Evolutionary conservation across 352 stramenopile genomes (phyloP), one percentile per base, ranked within the genome.

Genomic region (Phytophthora podocarpi): DNA sequence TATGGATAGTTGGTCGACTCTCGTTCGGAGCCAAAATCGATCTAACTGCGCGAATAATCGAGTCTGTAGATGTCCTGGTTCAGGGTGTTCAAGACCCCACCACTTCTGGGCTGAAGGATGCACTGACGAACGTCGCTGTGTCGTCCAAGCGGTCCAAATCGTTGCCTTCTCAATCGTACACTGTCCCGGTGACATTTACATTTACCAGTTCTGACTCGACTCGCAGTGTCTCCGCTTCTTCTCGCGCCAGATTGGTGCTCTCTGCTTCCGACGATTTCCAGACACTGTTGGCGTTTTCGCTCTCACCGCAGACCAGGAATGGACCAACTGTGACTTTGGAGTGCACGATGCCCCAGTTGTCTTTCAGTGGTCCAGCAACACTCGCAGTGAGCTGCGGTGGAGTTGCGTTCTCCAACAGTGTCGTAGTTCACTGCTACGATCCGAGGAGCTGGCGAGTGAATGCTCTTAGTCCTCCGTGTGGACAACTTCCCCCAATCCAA

Each of bases 341-440:
- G 41, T 89, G 82, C 16, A 54, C 57, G 1, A 89, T 91, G 76
- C 78, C 82, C 6, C 40, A 72, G 2, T 49, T 91, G 0, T 32
- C 76, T 1, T 89, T 91, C 51, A 86, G 70, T 43, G 82, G 80
- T 0, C 59, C 74, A 7, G 78, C 78, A 11, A 70, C 82, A 2
- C 51, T 92, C 5, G 70, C 62, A 3, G 53, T 92, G 5, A 59
- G 47, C 8, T 69, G 87, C 30, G 77, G 72, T 21, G 77, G 75
- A 5, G 64, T 88, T 6, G 56, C 65, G 4, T 90, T 90, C 39
- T 92, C 82, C 0, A 92, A 92, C 39, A 60, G 68, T 13, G 70
- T 92, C 12, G 82, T 63, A 15, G 67, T 89, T 20, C 74, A 89
- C n/a, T 89, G 78, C 62, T 92, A 92, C 42, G 78, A 92, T 37